Evolutionary conservation across 306 rosid species (phyloP).

Genomic region (Cicer arietinum): DNA sequence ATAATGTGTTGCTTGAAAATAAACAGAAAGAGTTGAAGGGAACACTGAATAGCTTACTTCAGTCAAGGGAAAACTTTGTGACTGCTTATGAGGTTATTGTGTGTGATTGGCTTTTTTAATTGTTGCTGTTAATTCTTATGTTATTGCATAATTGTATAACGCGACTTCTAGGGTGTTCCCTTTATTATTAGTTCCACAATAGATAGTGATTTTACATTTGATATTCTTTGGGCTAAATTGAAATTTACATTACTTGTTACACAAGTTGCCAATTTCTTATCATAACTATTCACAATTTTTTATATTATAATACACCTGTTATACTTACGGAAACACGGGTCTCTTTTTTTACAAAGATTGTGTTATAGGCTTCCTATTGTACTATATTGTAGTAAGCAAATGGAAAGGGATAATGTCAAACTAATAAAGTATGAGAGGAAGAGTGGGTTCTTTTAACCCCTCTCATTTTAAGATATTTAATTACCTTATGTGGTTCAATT

Average conservation of each 20-base stretch:
- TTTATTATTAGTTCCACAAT: neutral
- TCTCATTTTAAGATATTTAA: slow-evolving; percentile 2
- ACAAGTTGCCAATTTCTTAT: neutral
- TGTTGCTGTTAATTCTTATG: neutral
- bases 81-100: slow-evolving; percentile 69
- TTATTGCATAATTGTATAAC: neutral
- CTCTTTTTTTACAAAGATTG: neutral
- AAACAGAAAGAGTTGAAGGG: slow-evolving; percentile 72
- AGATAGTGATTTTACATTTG: neutral
- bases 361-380: neutral
- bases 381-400: neutral
- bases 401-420: slow-evolving; percentile 12
- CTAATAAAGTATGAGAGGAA: neutral
- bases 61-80: slow-evolving; percentile 62
- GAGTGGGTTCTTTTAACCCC: neutral
- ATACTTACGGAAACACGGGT: neutral
- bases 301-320: neutral
- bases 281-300: neutral
- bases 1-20: slow-evolving; percentile 70
- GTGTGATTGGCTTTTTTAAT: neutral
- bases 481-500: slow-evolving; percentile 17
- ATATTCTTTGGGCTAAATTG: neutral
- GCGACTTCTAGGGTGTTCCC: neutral
- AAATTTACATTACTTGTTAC: neutral
- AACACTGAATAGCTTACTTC: slow-evolving; percentile 61